Evolutionary conservation across 352 stramenopile genomes (phyloP).

Genomic region (Phytophthora pistaciae): DNA sequence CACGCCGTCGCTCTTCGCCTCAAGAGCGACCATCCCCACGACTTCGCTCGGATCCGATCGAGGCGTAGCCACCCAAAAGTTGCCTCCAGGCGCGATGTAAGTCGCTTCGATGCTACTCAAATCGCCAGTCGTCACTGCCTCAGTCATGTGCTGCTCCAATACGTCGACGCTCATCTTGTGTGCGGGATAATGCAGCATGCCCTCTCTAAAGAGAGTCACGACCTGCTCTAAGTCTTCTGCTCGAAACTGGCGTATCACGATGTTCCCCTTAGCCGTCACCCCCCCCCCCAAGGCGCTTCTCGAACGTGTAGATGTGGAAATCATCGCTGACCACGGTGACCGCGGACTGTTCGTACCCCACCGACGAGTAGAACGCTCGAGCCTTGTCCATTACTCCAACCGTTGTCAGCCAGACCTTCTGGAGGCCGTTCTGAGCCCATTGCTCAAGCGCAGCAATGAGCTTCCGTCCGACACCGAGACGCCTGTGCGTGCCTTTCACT

Average conservation of each 20-base stretch:
- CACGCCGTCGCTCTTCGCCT: constrained; percentile 11
- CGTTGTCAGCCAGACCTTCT: constrained; percentile 48
- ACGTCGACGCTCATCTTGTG: constrained; percentile 23
- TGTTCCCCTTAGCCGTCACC: background rate
- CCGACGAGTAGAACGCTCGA: constrained; percentile 39
- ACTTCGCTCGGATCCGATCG: constrained; percentile 8
- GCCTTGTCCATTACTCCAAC: constrained; percentile 35
- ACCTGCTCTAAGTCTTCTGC: constrained; percentile 24
- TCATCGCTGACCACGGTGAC: constrained; percentile 25
- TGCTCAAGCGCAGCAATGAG: constrained; percentile 50
- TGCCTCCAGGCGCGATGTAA: constrained; percentile 27
- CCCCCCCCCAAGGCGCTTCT: constrained; percentile 22
- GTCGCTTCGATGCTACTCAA: constrained; percentile 25
- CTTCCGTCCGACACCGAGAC: constrained; percentile 43
- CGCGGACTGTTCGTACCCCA: constrained; percentile 33
- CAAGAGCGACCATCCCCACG: constrained; percentile 30
- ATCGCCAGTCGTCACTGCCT: constrained; percentile 24
- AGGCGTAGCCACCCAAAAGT: constrained; percentile 37
- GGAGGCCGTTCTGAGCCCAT: constrained; percentile 38
- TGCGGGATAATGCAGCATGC: constrained; percentile 26
- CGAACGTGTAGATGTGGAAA: constrained; percentile 40
- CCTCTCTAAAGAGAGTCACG: constrained; percentile 26
- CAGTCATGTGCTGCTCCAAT: constrained; percentile 21
- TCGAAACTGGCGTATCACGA: constrained; percentile 29
- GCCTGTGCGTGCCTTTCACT: constrained; percentile 42